Evolutionary conservation across 805 yeast genomes (phyloP), one percentile per base, ranked within the genome.

Genomic region (Candida parachauliodes): DNA sequence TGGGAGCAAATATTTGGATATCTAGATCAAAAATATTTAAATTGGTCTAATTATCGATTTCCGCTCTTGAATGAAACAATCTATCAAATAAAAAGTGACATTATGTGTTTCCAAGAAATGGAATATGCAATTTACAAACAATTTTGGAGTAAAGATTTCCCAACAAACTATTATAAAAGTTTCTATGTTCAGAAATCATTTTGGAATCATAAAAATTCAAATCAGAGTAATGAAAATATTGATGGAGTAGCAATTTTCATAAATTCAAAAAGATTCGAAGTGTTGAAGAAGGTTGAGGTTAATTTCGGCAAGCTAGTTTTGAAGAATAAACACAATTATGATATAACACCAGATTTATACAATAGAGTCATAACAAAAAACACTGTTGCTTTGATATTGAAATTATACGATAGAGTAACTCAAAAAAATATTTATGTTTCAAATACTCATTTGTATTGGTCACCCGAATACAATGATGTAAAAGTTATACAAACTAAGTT

Each of bases 381-480:
- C 49, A 81, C 81, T 20, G 83, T 79, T 3, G 81, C 77, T 3
- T 40, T 77, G 2, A 56, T 79, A n/a, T 60, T 72, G 4, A 70
- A 71, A 9, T 51, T 79, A 26, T 54, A 59, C 38, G 83, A 79
- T 48, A 59, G 54, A 34, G 46, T 40, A 1, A 64, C 76, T 0
- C 55, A 59, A 8, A 58, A 67, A 23, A 46, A 54, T 3, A 50
- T 78, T 3, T 70, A 74, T 27, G 64, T 76, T 2, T 59, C 78
- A n/a, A 79, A 77, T 43, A 78, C 83, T 0, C 84, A 79, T 51
- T 55, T 79, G 8, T 79, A 79, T 48, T 79, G 84, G 84, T 49
- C 52, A 28, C 59, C 59, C 1, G 70, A 72, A 44, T 70, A 61
- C 35, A 68, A 71, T 33, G 79, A 76, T 46, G 79, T 78, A 15